A percentile compares a stretch with the other conserved stretches of the same genome.
These are phyloP conservation scores for Cenchrus fungigraminus DNA, from an alignment of 176 grass and related monocot genomes.

Conservation along the genomic window DNA sequence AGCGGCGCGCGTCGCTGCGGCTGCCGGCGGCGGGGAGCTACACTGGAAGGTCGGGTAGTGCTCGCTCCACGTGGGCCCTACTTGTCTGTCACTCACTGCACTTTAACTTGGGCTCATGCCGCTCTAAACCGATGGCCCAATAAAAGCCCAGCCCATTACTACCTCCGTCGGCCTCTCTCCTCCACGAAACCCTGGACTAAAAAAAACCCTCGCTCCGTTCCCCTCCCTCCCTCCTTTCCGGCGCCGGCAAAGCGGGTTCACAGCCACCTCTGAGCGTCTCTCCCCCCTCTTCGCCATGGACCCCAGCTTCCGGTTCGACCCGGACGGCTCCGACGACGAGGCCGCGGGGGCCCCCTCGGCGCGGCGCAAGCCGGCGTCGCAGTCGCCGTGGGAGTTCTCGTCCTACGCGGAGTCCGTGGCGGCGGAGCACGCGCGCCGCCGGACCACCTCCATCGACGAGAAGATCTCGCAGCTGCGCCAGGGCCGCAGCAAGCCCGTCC, in stretches of 20 bases:
- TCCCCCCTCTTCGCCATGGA: constrained; percentile 52
- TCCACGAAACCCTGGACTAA: constrained; percentile 39
- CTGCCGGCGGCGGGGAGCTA: too few relatives aligned
- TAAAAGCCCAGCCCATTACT: neutral
- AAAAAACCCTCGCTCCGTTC: constrained; percentile 31
- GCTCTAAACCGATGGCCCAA: neutral
- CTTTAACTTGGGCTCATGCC: too few relatives aligned
- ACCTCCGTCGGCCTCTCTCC: neutral
- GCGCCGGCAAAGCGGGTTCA: constrained; percentile 6
- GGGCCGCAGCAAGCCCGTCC: constrained; percentile 37
- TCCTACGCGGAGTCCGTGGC: constrained; percentile 71
- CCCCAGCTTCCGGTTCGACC: constrained; percentile 72
- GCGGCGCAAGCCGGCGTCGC: constrained; percentile 22
- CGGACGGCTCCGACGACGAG: constrained; percentile 61
- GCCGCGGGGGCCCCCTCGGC: neutral
- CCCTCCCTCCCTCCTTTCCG: neutral
- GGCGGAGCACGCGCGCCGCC: constrained; percentile 62
- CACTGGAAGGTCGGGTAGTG: too few relatives aligned
- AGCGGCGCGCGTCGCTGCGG: neutral
- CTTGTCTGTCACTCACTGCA: too few relatives aligned
- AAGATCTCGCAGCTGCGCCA: constrained; percentile 69
- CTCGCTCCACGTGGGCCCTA: too few relatives aligned
- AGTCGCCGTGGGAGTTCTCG: constrained; percentile 90
- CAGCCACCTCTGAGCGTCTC: neutral
- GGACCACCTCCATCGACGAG: constrained; percentile 72